Evolutionary conservation across 2,329 filamentous ascomycete species (phyloP).

Genomic region (Calonectria crousiana): DNA sequence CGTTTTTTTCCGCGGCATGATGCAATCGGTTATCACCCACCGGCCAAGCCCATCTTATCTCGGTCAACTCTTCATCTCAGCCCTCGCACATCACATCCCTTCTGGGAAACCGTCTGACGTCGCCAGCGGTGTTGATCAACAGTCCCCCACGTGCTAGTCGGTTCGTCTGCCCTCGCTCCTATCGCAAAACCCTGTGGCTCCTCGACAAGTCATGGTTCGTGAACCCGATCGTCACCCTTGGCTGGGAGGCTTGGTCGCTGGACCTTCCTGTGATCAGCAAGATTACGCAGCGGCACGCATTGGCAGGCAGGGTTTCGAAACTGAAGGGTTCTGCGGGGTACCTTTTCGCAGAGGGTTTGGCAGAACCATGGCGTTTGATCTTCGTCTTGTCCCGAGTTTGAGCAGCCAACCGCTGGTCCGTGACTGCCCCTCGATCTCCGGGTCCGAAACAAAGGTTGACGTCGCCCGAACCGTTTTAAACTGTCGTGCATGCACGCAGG

Average conservation of each 20-base stretch:
- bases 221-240: constrained; percentile 8
- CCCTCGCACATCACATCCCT: constrained; percentile 27
- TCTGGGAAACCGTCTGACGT: constrained; percentile 34
- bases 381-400: constrained; percentile 23
- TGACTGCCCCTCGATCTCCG: constrained; percentile 28
- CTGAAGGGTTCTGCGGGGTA: constrained; percentile 24
- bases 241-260: background rate
- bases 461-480: constrained; percentile 39
- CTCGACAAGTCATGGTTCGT: background rate
- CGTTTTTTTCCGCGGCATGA: background rate
- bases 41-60: constrained; percentile 10
- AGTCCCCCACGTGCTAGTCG: constrained; percentile 31
- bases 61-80: background rate
- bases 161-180: background rate
- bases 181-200: constrained; percentile 1
- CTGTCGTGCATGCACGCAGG: constrained; percentile 16
- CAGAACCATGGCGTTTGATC: constrained; percentile 38
- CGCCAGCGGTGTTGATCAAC: constrained; percentile 22
- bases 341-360: constrained; percentile 29
- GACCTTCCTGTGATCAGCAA: background rate
- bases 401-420: constrained; percentile 21
- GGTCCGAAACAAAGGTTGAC: constrained; percentile 15
- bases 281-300: background rate
- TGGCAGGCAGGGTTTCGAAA: constrained; percentile 27
- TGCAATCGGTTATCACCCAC: constrained; percentile 4